Percentiles rank a stretch among this genome's conserved stretches.
Evolutionary conservation across 225 moss, liverwort and hornwort genomes (phyloP).

Genomic region (Physcomitrium patens): DNA sequence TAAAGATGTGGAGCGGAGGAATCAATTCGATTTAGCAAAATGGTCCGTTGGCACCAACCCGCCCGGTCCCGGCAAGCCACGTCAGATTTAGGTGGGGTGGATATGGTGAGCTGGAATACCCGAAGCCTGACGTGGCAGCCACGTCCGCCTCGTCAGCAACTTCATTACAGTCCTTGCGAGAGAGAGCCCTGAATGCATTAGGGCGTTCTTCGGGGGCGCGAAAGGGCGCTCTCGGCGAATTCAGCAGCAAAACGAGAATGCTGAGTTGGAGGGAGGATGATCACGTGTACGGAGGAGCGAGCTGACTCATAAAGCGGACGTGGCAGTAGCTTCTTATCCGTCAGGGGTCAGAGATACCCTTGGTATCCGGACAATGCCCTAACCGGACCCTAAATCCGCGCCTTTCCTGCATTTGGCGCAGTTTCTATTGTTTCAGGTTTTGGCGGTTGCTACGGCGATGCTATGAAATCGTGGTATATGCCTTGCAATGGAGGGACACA

Average conservation of each 20-base stretch:
- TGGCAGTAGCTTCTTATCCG: slow-evolving; percentile 28
- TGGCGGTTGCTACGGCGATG: too few species aligned
- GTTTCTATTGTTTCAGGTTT: too few species aligned
- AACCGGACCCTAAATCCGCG: background rate
- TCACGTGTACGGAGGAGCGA: background rate
- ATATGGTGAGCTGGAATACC: slow-evolving; percentile 18
- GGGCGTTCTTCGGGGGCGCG: slow-evolving; percentile 4
- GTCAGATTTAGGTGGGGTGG: slow-evolving; percentile 13
- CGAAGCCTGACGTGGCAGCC: slow-evolving; percentile 18
- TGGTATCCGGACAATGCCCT: slow-evolving; percentile 28
- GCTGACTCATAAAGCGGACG: slow-evolving; percentile 13
- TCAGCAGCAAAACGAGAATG: background rate
- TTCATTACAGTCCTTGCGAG: background rate
- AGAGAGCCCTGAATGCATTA: background rate
- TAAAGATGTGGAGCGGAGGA: too few species aligned
- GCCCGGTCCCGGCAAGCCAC: background rate
- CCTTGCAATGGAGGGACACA: too few species aligned
- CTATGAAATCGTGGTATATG: too few species aligned
- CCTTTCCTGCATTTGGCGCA: background rate
- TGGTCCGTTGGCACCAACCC: background rate
- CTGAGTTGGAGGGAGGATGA: background rate
- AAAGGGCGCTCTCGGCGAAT: background rate
- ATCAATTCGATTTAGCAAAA: too few species aligned
- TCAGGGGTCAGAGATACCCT: background rate
- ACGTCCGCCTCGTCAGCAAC: too few species aligned